A percentile compares a stretch with the other conserved stretches of the same genome.
Evolutionary conservation across 164 flowering plant species (phyloP).

Genomic region (Tetracentron sinense): DNA sequence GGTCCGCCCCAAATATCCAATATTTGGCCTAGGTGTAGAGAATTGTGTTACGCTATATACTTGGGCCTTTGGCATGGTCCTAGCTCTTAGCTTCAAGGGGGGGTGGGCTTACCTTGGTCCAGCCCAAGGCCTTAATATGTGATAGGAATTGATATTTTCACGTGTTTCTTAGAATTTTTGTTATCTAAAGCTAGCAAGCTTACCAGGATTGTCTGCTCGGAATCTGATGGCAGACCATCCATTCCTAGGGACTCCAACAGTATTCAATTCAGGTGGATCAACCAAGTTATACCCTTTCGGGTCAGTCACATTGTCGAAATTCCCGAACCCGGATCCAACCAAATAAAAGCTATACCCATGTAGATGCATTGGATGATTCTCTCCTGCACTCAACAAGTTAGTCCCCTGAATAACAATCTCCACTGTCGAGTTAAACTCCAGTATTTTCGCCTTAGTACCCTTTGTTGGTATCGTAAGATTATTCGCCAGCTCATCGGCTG

Average conservation of each 20-base stretch:
- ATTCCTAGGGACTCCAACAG: constrained; percentile 28
- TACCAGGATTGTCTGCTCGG: constrained; percentile 43
- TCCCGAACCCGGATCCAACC: constrained; percentile 38
- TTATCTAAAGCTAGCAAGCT: no score
- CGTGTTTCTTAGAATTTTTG: no score
- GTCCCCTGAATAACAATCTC: constrained; percentile 24
- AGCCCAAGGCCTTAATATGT: no score
- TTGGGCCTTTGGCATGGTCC: no score
- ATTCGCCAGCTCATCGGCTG: constrained; percentile 5
- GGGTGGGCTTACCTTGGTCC: no score
- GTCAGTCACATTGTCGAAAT: constrained; percentile 28
- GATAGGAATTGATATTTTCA: no score
- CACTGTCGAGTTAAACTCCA: constrained; percentile 11
- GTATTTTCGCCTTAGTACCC: constrained; percentile 18
- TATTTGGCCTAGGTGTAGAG: no score
- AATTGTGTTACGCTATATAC: no score
- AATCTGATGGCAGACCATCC: constrained; percentile 46
- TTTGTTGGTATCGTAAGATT: neutral
- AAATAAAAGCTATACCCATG: constrained; percentile 37
- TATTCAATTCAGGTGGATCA: constrained; percentile 34
- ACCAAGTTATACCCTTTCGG: constrained; percentile 29
- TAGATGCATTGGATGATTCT: constrained; percentile 26
- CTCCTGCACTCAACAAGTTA: neutral
- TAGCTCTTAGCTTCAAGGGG: no score
- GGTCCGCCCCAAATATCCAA: no score